phyloP scores from a whole-genome alignment of 129 eudicot species.

The sunflower (Helianthus annuus) region DNA sequence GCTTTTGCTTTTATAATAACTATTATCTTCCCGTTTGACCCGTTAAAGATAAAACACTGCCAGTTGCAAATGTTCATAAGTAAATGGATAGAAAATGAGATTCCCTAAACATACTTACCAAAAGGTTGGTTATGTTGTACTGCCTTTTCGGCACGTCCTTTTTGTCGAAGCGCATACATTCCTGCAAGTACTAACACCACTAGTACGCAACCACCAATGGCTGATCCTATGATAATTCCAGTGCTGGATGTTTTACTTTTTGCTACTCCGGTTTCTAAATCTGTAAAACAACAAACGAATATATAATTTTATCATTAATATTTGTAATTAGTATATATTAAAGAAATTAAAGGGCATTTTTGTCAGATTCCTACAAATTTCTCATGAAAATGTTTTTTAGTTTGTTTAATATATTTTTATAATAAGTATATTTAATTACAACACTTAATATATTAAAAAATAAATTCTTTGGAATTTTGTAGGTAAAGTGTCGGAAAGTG shows the following conservation, averaged over 20 bases:
- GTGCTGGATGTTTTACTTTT: conserved; percentile 5
- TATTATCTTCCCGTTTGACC: neutral
- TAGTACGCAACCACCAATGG: conserved; percentile 1
- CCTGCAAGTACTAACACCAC: conserved; percentile 6
- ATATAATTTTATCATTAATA: too few relatives aligned
- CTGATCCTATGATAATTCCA: conserved; percentile 5
- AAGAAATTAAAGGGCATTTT: too few relatives aligned
- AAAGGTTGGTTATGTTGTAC: conserved; percentile 5
- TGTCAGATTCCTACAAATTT: too few relatives aligned
- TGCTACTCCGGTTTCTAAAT: neutral
- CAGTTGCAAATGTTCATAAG: neutral
- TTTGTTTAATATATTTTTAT: too few relatives aligned
- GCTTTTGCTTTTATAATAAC: neutral
- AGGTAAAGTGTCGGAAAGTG: too few relatives aligned
- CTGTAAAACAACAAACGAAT: neutral
- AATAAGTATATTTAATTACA: too few relatives aligned
- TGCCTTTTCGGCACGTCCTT: conserved; percentile 4
- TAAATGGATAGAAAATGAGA: neutral
- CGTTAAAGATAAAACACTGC: neutral
- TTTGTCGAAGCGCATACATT: neutral
- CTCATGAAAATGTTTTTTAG: too few relatives aligned
- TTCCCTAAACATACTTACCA: neutral
- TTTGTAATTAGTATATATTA: too few relatives aligned
- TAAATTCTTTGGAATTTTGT: too few relatives aligned
- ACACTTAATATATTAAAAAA: too few relatives aligned